Base-by-base conservation (phyloP, 805 yeast genomes). In the Saccharomycopsis fermentans region DNA sequence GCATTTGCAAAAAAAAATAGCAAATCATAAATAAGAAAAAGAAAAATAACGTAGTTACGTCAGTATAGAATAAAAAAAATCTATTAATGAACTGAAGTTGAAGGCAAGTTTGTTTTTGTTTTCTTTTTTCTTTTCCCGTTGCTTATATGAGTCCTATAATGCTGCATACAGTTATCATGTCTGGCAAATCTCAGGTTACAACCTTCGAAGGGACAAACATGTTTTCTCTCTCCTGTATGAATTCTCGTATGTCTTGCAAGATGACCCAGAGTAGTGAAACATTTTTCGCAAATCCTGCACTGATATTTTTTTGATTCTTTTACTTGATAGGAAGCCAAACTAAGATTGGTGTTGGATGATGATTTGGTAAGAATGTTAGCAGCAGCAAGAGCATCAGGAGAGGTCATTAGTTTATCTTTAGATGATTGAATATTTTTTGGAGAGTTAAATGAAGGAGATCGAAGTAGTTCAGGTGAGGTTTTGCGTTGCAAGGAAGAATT, bases 111-210 rank as follows among this genome's bases (percentile, higher is more conserved):
- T 11, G n/a, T 9, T 57, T 37, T 54, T 16, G 21, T 37, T 52
- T 57, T 58, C 51, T 54, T 61, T 55, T 55, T 59, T 36, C 39
- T 47, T 52, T 62, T 62, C 4, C 59, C 59, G n/a, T 19, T 34
- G 40, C 74, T 75, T 26, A 73, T 68, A 70, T 90, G 97, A 1
- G 96, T 90, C 68, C 90, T 81, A 70, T 79, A 89, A 68, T 90
- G 97, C 69, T 90, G 97, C 84, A 87, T 87, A 71, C 96, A 90
- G 70, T 90, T 90, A 70, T 90, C 97, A 69, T 90, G 96, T 67
- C 97, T 80, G 55, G 96, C 90, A 67, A 90, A 90, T 55, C 90
- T 74, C 19, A 94, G 90, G 3, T 74, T 77, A 73, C 97, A 91
- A 19, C 84, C 83, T n/a, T 84, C 86, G 71, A 77, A 83, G 0